Base-by-base conservation (phyloP, 1,284 basidiomycete genomes). In the Exobasidium cylindrosporum region DNA sequence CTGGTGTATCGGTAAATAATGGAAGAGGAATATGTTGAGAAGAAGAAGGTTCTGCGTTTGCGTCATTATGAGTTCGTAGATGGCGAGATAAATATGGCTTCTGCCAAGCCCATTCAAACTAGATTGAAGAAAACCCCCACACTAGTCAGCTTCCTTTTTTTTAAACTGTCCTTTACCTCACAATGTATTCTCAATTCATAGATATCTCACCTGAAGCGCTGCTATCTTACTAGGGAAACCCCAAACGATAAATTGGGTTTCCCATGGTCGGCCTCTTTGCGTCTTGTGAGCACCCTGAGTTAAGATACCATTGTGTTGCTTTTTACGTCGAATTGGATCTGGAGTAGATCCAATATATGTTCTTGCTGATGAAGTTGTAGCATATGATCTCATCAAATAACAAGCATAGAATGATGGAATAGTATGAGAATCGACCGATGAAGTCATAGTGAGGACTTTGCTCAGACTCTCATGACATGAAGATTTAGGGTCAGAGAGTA, bases 81-180 rank as follows among this genome's bases (percentile, higher is more conserved):
- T 83, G 83, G 1, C 84, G 74, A 0, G 83, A 83, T 0, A 82
- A 63, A 58, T 84, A 79, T 6, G 84, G 84, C 62, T 92, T 87
- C 75, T 92, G 90, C 91, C 91, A 94, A 17, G 91, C 91, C 90
- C 91, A 93, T 81, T 94, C 91, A 73, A 92, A 93, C 81, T 92
- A 66, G 17, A 40, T 40, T 7, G 35, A 40, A 40, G 35, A 40
- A 40, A 40, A 17, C 14, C 1, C n/a, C 11, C 86, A 23, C 62
- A 57, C 49, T 23, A 17, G 43, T 44, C 43, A 44, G 23, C 14
- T 26, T n/a, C n/a, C n/a, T n/a, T n/a, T n/a, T n/a, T n/a, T n/a
- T n/a, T n/a, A n/a, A n/a, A n/a, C n/a, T n/a, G n/a, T n/a, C n/a
- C 14, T 23, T 44, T 17, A n/a, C 47, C 47, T 5, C 7, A n/a